Conservation (phyloP, 2,329 filamentous ascomycete species). For the Verticillium isaacii region DNA sequence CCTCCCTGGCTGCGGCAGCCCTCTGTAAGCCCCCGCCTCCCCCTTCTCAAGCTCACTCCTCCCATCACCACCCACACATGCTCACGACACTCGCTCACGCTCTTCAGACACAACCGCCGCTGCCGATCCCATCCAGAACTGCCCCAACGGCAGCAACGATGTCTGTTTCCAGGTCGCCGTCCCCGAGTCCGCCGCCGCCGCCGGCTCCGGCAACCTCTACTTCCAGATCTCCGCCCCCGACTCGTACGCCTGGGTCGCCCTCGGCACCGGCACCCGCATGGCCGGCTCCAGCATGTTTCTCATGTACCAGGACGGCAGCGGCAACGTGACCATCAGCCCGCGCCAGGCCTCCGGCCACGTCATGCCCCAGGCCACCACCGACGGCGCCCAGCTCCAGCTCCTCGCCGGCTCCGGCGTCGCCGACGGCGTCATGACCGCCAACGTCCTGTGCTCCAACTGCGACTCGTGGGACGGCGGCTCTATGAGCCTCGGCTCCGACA, state of each 20-base stretch:
- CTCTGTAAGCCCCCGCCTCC: conserved; percentile 4
- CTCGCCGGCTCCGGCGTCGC: conserved; percentile 55
- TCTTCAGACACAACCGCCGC: conserved; percentile 19
- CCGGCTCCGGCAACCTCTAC: conserved; percentile 51
- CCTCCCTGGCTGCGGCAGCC: conserved; percentile 4
- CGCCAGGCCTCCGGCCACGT: conserved; percentile 42
- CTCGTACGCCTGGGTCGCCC: conserved; percentile 49
- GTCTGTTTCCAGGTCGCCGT: conserved; percentile 54
- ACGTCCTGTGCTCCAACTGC: conserved; percentile 52
- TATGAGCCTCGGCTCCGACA: conserved; percentile 35
- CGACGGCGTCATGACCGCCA: conserved; percentile 51
- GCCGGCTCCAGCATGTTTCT: conserved; percentile 55
- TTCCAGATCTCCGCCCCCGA: conserved; percentile 53
- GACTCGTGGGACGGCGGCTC: conserved; percentile 36
- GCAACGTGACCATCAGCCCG: conserved; percentile 59
- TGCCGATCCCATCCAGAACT: conserved; percentile 28
- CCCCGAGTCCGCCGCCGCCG: conserved; percentile 41
- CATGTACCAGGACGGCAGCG: conserved; percentile 52
- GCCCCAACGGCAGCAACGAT: conserved; percentile 29
- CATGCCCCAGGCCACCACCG: conserved; percentile 40
- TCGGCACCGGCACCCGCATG: conserved; percentile 55
- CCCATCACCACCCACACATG: no score
- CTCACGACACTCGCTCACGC: background rate
- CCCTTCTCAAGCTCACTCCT: background rate
- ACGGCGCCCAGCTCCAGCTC: conserved; percentile 41